These are phyloP conservation scores for Arabis hirsuta DNA, from an alignment of 345 rosid species.

Conservation along the genomic window DNA sequence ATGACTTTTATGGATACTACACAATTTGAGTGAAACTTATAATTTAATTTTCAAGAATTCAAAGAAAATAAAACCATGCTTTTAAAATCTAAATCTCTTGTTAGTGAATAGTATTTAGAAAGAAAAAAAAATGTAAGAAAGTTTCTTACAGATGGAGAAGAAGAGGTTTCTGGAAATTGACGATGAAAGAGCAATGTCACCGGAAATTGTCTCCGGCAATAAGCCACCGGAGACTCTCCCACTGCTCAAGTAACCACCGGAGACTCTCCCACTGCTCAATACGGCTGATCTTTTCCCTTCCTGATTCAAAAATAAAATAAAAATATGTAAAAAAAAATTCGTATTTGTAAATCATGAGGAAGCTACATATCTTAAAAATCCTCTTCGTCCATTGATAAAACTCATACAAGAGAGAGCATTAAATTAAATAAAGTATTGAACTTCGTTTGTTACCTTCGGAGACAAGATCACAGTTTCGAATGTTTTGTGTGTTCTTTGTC, in stretches of 20 bases:
- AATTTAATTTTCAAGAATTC: neutral
- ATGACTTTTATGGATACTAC: too few relatives aligned
- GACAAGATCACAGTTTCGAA: neutral
- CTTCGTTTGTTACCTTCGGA: conserved; percentile 23
- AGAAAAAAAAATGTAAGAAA: neutral
- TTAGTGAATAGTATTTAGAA: neutral
- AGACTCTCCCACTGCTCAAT: conserved; percentile 16
- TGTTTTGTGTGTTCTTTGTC: conserved; percentile 8
- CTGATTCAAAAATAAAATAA: conserved; percentile 11
- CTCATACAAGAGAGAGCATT: neutral
- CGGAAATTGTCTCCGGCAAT: conserved; percentile 12
- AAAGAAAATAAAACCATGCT: neutral
- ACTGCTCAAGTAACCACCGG: neutral
- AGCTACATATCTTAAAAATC: neutral
- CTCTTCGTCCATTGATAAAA: neutral
- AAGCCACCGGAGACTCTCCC: conserved; percentile 19
- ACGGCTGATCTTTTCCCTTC: neutral
- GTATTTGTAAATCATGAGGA: neutral
- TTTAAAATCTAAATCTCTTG: neutral
- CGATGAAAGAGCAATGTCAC: conserved; percentile 1
- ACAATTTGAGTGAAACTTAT: neutral
- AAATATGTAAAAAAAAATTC: neutral
- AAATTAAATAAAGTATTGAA: neutral
- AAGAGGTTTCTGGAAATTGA: neutral
- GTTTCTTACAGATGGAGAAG: conserved; percentile 34